These are phyloP conservation scores for Barnettozyma botsteinii DNA, from an alignment of 805 yeast species.

Conservation along the genomic window DNA sequence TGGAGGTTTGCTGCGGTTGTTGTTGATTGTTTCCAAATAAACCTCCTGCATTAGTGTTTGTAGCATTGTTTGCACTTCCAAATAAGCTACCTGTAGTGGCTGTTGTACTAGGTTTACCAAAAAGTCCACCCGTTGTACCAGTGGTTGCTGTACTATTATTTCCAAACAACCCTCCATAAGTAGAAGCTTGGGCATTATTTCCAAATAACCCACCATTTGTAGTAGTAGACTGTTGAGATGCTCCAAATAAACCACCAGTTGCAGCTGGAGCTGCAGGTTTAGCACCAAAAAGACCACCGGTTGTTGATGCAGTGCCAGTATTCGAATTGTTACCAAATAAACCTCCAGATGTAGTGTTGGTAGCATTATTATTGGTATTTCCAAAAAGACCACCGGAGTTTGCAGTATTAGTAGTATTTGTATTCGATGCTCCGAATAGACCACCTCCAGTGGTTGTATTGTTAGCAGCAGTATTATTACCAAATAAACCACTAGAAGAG, in stretches of 20 bases:
- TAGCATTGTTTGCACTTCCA: background rate
- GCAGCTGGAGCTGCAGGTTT: too few species aligned
- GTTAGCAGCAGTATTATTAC: conserved; percentile 22
- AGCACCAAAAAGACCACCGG: too few species aligned
- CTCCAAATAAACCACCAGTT: too few species aligned
- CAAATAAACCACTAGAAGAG: conserved; percentile 33
- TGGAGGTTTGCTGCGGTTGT: conserved; percentile 10
- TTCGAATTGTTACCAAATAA: conserved; percentile 14
- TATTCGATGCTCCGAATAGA: conserved; percentile 25
- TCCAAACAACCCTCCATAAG: conserved; percentile 2
- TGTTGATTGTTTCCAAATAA: conserved; percentile 5
- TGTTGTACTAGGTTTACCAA: background rate
- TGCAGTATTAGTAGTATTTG: conserved; percentile 10
- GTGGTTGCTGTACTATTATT: background rate
- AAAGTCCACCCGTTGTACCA: background rate
- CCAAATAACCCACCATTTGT: too few species aligned
- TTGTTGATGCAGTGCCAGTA: background rate
- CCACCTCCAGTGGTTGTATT: conserved; percentile 32
- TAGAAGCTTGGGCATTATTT: too few species aligned
- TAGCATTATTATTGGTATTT: background rate
- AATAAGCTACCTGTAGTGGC: background rate
- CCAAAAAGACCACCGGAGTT: background rate
- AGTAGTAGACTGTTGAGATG: too few species aligned
- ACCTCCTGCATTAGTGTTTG: conserved; percentile 9
- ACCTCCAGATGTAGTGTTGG: conserved; percentile 1